Base-by-base conservation (phyloP, 805 yeast genomes). In the Candida germanica region DNA sequence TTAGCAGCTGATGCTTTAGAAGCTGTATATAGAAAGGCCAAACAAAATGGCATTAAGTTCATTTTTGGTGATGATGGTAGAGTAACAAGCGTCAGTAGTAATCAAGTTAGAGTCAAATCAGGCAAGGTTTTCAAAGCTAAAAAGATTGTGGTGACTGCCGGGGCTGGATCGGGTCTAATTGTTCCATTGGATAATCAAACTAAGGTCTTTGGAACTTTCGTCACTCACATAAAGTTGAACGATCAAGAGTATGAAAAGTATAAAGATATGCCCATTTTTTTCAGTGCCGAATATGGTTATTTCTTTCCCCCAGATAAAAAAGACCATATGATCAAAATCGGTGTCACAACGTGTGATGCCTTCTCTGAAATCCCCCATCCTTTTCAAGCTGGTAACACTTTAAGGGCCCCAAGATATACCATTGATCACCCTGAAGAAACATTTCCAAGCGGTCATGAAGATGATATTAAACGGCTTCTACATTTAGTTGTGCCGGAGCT, bases 301-400 rank as follows among this genome's bases (percentile, higher is more conserved):
- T 66, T 66, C 50, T 70, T 71, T 51, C 73, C 75, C 3, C 75
- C 77, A 3, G 74, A 69, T 43, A 38, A 49, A 6, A 33, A 27
- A 5, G 50, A 51, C 1, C 53, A 59, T 1, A 56, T 53, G 14
- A 39, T 62, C 38, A 71, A 71, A 41, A 47, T 71, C 24, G 44
- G 47, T 10, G 36, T 43, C 3, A 43, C 47, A 3, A 43, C 47
- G 5, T 41, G 47, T 34, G 47, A 47, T 39, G 51, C 41, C 1
- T 47, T 24, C 34, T 33, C 40, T 5, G 45, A 43, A 16, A 29
- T 29, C 23, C 38, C 34, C 26, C 47, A 40, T 28, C 47, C 47
- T 16, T 45, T 45, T 32, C 41, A 42, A 29, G 33, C 40, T 5
- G 42, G 42, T n/a, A 38, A 42, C 17, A 40, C 20, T 3, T 17